Percentiles rank a stretch among this genome's conserved stretches.
Conservation (phyloP, 148 eudicot genomes). For the Pouteria glomerata region DNA sequence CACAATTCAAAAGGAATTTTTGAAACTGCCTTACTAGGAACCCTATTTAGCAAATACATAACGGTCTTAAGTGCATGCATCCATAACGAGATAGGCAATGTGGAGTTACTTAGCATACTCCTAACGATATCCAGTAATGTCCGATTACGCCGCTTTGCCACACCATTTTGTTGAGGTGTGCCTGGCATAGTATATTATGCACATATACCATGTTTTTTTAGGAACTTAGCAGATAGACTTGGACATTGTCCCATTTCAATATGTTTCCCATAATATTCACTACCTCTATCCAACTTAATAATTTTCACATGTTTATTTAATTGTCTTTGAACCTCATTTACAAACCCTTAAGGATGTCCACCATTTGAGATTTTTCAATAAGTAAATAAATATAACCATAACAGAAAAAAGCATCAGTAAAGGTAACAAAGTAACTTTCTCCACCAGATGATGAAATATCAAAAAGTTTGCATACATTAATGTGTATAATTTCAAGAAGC, state of each 20-base stretch:
- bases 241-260: conserved; percentile 1
- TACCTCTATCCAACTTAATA: conserved; percentile 12
- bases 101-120: not conserved
- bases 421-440: conserved; percentile 17
- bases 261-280: conserved; percentile 15
- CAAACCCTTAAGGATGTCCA: conserved; percentile 9
- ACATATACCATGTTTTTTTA: conserved; percentile 8
- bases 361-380: conserved; percentile 18
- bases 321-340: conserved; percentile 18
- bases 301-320: conserved; percentile 11
- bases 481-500: conserved; percentile 25
- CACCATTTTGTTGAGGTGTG: not conserved
- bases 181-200: conserved; percentile 14
- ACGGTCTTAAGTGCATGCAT: not conserved
- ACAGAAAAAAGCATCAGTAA: conserved; percentile 20
- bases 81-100: not conserved
- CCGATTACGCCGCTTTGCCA: too few species aligned
- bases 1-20: conserved; percentile 13
- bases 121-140: not conserved
- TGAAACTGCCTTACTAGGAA: not conserved
- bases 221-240: conserved; percentile 9
- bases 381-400: conserved; percentile 19
- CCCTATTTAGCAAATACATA: not conserved
- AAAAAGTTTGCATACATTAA: conserved; percentile 12
- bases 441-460: conserved; percentile 12